Conservation (phyloP, 805 yeast species). For the Myxozyma neotropica region DNA sequence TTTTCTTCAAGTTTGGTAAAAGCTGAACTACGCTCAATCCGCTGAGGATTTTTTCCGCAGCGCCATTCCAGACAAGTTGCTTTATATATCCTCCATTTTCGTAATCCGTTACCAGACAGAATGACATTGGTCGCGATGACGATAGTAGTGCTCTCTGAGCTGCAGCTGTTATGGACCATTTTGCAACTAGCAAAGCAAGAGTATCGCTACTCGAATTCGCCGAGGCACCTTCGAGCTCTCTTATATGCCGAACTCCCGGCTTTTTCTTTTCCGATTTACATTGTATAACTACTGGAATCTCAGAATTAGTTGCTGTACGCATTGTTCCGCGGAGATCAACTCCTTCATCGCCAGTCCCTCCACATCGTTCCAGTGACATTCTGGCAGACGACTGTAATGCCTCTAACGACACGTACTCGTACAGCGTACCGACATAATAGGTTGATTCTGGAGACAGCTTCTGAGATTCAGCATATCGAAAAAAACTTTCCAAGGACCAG, state of each 20-base stretch:
- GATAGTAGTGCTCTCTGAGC: slow-evolving; percentile 18
- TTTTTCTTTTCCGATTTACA: slow-evolving; percentile 43
- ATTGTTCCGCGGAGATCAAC: slow-evolving; percentile 36
- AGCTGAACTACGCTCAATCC: slow-evolving; percentile 16
- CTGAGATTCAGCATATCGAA: slow-evolving; percentile 13
- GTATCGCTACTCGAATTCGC: slow-evolving; percentile 11
- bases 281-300: slow-evolving; percentile 33
- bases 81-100: slow-evolving; percentile 23
- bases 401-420: slow-evolving; percentile 33
- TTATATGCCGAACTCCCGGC: slow-evolving; percentile 50
- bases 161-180: slow-evolving; percentile 20
- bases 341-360: slow-evolving; percentile 37
- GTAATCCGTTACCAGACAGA: slow-evolving; percentile 10
- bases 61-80: slow-evolving; percentile 30
- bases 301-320: neutral
- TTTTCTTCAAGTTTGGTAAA: neutral
- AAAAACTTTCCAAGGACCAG: slow-evolving; percentile 19
- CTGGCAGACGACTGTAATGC: slow-evolving; percentile 19
- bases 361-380: slow-evolving; percentile 33
- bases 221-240: slow-evolving; percentile 36
- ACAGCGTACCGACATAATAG: slow-evolving; percentile 35
- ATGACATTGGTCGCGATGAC: slow-evolving; percentile 28
- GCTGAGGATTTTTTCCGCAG: slow-evolving; percentile 22
- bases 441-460: slow-evolving; percentile 25
- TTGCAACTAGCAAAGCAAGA: slow-evolving; percentile 32